Conservation (phyloP, 2,329 filamentous ascomycete genomes). For the Hypoxylon sp. region DNA sequence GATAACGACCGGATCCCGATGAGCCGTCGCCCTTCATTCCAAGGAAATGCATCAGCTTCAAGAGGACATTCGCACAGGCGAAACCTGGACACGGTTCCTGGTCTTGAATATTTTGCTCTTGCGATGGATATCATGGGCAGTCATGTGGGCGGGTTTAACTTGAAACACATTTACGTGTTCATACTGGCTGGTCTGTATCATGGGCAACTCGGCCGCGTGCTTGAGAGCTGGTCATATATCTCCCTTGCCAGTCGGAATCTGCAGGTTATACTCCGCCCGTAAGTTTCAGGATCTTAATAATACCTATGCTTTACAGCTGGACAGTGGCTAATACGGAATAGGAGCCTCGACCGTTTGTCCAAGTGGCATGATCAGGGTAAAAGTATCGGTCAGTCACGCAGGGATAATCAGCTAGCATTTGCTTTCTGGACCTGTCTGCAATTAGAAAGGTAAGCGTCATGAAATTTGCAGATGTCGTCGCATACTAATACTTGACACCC, state of each 20-base stretch:
- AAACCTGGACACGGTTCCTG: constrained; percentile 89
- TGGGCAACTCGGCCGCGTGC: constrained; percentile 84
- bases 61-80: constrained; percentile 54
- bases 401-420: constrained; percentile 75
- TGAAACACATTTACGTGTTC: constrained; percentile 86
- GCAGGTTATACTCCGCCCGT: constrained; percentile 81
- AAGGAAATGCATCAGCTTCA: constrained; percentile 52
- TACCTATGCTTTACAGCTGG: constrained; percentile 6
- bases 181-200: constrained; percentile 90
- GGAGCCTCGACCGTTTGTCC: constrained; percentile 63
- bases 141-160: constrained; percentile 79
- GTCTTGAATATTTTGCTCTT: constrained; percentile 88
- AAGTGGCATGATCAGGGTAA: constrained; percentile 53
- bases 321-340: constrained; percentile 42
- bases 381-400: constrained; percentile 54
- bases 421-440: constrained; percentile 96
- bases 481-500: constrained; percentile 38
- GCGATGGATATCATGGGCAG: constrained; percentile 89
- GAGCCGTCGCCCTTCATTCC: constrained; percentile 65
- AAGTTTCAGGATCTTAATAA: constrained; percentile 54
- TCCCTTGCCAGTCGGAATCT: constrained; percentile 67
- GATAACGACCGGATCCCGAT: constrained; percentile 60
- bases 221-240: constrained; percentile 82
- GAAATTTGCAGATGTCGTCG: neutral
- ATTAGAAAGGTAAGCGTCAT: constrained; percentile 76